phyloP scores from a whole-genome alignment of 768 basidiomycete genomes.

The Lentinula aciculospora region DNA sequence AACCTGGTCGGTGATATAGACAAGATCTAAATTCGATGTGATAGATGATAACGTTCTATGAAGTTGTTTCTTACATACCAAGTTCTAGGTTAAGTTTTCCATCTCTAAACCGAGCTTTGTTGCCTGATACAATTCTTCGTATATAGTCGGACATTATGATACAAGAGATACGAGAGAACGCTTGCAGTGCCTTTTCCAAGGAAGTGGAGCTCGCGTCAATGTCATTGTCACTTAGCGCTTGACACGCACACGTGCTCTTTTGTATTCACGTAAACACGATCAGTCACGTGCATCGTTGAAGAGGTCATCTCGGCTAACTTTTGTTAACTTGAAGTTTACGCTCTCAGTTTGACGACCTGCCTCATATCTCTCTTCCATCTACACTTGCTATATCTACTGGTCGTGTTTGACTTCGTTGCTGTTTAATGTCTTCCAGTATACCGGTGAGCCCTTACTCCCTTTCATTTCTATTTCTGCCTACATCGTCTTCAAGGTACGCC shows the following conservation, averaged over 20 bases:
- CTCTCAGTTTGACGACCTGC: neutral
- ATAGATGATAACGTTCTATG: neutral
- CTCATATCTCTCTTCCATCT: neutral
- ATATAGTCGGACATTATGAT: constrained; percentile 55
- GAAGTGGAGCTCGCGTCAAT: neutral
- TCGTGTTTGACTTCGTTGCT: neutral
- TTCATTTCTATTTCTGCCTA: constrained; percentile 1
- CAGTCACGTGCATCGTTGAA: neutral
- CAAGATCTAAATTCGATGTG: constrained; percentile 35
- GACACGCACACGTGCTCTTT: neutral
- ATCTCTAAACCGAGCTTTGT: constrained; percentile 75
- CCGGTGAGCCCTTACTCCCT: constrained; percentile 28
- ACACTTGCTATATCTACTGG: neutral
- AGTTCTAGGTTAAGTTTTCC: constrained; percentile 63
- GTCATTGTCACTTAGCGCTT: neutral
- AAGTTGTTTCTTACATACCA: constrained; percentile 29
- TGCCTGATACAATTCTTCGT: constrained; percentile 73
- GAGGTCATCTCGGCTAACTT: neutral
- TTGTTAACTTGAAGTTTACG: neutral
- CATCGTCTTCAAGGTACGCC: constrained; percentile 7
- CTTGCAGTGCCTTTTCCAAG: neutral
- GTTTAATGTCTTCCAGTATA: constrained; percentile 39
- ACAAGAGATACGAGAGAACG: neutral
- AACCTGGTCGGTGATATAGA: constrained; percentile 68
- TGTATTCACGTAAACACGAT: neutral